These are phyloP conservation scores for Saturnispora mendoncae DNA, from an alignment of 805 yeast genomes.

Conservation along the genomic window DNA sequence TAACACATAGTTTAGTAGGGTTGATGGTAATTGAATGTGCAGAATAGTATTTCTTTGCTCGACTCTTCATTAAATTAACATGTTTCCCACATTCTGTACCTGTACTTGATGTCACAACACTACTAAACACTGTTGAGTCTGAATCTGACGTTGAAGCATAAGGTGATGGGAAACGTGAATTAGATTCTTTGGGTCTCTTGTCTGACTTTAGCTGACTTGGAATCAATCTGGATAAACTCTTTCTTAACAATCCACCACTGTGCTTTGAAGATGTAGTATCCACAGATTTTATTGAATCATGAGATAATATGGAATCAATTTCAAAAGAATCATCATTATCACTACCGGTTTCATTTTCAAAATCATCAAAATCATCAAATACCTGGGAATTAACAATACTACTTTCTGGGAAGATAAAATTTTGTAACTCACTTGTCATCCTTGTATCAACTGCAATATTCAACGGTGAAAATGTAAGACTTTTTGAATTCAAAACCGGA, in stretches of 20 bases:
- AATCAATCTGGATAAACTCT: conserved; percentile 1
- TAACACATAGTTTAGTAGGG: conserved; percentile 41
- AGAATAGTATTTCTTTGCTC: conserved; percentile 37
- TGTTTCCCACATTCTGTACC: not conserved
- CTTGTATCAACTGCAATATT: conserved; percentile 48
- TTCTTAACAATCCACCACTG: not conserved
- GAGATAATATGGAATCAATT: not conserved
- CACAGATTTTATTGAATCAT: conserved; percentile 1
- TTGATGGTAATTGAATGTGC: conserved; percentile 27
- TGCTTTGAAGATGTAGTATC: not conserved
- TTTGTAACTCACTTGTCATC: conserved; percentile 41
- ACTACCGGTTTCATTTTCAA: not conserved
- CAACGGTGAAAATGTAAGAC: conserved; percentile 44
- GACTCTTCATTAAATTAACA: conserved; percentile 32
- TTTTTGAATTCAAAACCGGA: conserved; percentile 41
- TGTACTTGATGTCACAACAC: not conserved
- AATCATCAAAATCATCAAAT: conserved; percentile 5
- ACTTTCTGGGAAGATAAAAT: conserved; percentile 24
- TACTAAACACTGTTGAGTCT: too few species aligned
- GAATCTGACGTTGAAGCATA: too few species aligned
- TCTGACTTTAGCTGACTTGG: not conserved
- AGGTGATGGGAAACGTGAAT: too few species aligned
- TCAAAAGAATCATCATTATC: conserved; percentile 7
- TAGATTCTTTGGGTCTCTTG: too few species aligned
- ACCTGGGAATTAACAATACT: conserved; percentile 2